Evolutionary conservation across 805 yeast species (phyloP).

Genomic region (Alloascoidea hylecoeti): DNA sequence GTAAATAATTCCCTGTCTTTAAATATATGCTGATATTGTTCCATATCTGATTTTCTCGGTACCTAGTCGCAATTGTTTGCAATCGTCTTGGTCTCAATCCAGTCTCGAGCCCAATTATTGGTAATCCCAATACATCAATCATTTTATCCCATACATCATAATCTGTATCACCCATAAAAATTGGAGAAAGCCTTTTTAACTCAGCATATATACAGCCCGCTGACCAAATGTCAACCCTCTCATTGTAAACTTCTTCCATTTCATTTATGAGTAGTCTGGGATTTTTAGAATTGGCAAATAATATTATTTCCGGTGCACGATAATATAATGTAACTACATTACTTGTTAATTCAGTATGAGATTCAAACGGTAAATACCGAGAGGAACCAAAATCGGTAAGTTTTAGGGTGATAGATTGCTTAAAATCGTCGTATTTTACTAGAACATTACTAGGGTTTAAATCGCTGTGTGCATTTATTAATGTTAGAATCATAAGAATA

Average conservation of each 20-base stretch:
- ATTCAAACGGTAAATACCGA: not conserved
- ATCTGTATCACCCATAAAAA: not conserved
- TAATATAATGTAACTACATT: not conserved
- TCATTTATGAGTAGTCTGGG: not conserved
- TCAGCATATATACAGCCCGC: conserved; percentile 1
- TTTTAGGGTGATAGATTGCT: not conserved
- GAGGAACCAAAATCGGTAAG: not conserved
- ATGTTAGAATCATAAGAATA: not conserved
- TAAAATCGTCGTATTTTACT: not conserved
- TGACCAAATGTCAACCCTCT: not conserved
- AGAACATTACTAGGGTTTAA: not conserved
- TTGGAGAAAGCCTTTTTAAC: not conserved
- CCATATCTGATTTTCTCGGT: not conserved
- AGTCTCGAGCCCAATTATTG: too few species aligned
- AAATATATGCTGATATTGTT: not conserved
- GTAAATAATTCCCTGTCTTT: not conserved
- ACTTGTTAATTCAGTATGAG: not conserved
- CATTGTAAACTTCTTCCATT: not conserved
- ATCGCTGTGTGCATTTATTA: not conserved
- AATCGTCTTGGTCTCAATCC: too few species aligned
- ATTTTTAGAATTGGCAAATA: not conserved
- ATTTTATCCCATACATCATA: not conserved
- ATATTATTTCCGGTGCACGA: conserved; percentile 1
- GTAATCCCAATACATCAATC: not conserved
- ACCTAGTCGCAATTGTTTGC: not conserved